Conservation (phyloP, 345 rosid genomes). For the Melaleuca alternifolia region DNA sequence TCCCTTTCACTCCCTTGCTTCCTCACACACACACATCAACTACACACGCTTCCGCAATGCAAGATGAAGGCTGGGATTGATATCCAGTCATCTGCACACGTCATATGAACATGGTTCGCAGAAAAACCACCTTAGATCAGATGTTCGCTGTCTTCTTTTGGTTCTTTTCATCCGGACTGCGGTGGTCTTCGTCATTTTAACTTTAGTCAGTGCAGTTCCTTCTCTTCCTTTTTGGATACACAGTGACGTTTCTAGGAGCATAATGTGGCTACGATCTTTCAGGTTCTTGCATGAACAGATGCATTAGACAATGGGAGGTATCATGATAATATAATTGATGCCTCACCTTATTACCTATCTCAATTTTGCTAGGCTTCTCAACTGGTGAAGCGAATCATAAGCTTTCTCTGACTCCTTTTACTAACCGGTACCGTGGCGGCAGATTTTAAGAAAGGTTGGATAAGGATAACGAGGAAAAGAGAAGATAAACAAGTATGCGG, state of each 20-base stretch:
- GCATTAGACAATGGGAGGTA: neutral
- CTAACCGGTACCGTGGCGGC: neutral
- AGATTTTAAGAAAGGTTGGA: neutral
- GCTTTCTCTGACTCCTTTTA: neutral
- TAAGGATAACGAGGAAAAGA: neutral
- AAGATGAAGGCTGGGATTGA: neutral
- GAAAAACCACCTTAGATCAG: neutral
- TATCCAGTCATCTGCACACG: neutral
- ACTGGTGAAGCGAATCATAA: neutral
- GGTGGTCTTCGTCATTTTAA: neutral
- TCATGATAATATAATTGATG: neutral
- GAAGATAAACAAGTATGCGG: neutral
- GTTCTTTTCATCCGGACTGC: neutral
- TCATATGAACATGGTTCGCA: neutral
- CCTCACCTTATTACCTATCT: neutral
- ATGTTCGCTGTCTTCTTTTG: neutral
- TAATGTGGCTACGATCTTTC: neutral
- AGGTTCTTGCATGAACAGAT: neutral
- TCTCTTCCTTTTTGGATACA: neutral
- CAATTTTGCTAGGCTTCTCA: neutral
- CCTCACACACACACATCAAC: no score
- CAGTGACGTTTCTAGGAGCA: neutral
- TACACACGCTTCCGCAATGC: no score
- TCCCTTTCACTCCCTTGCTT: no score
- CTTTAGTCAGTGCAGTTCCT: neutral